These are phyloP conservation scores for Tricholoma matsutake DNA, from an alignment of 768 basidiomycete genomes.

Conservation along the genomic window DNA sequence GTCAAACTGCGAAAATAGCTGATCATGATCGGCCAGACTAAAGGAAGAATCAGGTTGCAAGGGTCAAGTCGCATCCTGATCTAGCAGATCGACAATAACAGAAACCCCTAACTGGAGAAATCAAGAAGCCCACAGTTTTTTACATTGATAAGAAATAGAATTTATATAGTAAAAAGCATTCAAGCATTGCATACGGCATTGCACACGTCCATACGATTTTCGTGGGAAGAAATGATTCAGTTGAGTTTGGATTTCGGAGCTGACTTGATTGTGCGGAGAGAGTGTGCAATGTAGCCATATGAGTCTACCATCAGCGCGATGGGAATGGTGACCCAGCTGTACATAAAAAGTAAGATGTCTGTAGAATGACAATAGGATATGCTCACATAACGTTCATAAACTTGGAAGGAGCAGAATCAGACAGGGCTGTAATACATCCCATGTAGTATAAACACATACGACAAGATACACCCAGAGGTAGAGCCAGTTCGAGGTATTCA, in stretches of 20 bases:
- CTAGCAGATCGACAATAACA: too few relatives aligned
- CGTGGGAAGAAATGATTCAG: not conserved
- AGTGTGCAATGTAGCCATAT: conserved; percentile 62
- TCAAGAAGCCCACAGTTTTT: not conserved
- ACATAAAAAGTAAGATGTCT: conserved; percentile 4
- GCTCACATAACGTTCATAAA: conserved; percentile 80
- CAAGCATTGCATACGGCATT: not conserved
- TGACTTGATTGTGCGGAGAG: conserved; percentile 46
- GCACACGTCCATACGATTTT: not conserved
- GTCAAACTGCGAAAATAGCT: not conserved
- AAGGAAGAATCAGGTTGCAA: not conserved
- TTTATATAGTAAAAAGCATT: not conserved
- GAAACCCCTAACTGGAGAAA: too few relatives aligned
- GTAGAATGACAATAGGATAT: not conserved
- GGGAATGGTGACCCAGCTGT: conserved; percentile 79
- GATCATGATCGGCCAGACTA: not conserved
- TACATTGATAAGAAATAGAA: too few relatives aligned
- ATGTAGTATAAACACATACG: conserved; percentile 41
- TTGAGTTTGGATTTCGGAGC: conserved; percentile 28
- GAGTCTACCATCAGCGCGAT: conserved; percentile 77
- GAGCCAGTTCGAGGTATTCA: conserved; percentile 67
- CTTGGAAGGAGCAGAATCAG: conserved; percentile 32
- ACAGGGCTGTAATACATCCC: not conserved
- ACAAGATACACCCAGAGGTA: conserved; percentile 80
- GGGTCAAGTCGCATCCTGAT: too few relatives aligned